A percentile compares a stretch with the other conserved stretches of the same genome.
phyloP scores from a whole-genome alignment of 1,284 basidiomycete genomes.

The Testicularia cyperi region DNA sequence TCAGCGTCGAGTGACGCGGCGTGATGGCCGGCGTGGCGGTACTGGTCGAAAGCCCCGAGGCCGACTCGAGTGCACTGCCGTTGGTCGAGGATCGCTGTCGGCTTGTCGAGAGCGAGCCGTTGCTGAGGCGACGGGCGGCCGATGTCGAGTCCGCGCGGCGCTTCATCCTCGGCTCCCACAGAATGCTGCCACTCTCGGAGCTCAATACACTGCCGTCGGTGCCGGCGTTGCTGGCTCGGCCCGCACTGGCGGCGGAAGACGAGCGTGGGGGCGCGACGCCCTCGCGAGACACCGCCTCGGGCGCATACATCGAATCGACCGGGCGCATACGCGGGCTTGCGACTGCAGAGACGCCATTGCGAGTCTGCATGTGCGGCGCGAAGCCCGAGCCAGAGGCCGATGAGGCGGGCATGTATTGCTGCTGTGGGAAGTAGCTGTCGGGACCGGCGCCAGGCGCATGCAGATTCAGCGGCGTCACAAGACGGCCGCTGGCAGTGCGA shows the following conservation, averaged over 20 bases:
- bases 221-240: conserved; percentile 23
- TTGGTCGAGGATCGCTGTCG: neutral
- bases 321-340: conserved; percentile 13
- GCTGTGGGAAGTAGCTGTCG: conserved; percentile 46
- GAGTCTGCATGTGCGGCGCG: too few relatives aligned
- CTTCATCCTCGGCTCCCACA: conserved; percentile 44
- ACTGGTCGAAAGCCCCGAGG: conserved; percentile 27
- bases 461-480: conserved; percentile 45
- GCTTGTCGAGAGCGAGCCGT: neutral
- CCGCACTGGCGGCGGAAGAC: conserved; percentile 34
- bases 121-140: too few relatives aligned
- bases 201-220: conserved; percentile 40
- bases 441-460: conserved; percentile 23
- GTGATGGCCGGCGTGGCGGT: conserved; percentile 39
- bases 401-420: too few relatives aligned
- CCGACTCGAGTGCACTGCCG: neutral
- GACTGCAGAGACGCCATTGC: conserved; percentile 5
- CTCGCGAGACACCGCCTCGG: conserved; percentile 1
- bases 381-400: too few relatives aligned
- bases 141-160: conserved; percentile 10
- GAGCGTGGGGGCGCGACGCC: conserved; percentile 11
- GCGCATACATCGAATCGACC: conserved; percentile 1
- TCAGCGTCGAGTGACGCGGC: conserved; percentile 28
- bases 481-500: conserved; percentile 44
- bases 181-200: conserved; percentile 27